Base-by-base conservation (phyloP, 495 filamentous ascomycete genomes). In the Hyaloscypha finlandica region DNA sequence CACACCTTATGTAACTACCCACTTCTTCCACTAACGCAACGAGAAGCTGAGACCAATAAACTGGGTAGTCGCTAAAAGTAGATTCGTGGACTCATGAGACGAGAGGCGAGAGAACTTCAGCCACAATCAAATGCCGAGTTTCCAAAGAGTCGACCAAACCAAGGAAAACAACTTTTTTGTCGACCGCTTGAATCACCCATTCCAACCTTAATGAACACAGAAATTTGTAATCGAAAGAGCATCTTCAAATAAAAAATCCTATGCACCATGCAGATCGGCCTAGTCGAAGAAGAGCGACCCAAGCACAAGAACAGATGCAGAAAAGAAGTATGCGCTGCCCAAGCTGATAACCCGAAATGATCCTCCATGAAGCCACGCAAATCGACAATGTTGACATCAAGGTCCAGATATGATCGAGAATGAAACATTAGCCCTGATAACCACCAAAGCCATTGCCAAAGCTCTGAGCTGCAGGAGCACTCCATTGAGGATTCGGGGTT, bases 401-500 rank as follows among this genome's bases (percentile, higher is more conserved):
- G 25, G 22, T 54, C 31, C 29, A 55, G 19, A 45, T 52, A 59
- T 61, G 8, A 31, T 55, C 51, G 54, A 33, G 5, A 59, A 63
- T 48, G 32, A 33, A 58, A 19, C 42, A 53, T 74, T 83, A 87
- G 60, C 84, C 84, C 73, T 87, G 86, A 72, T 87, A 88, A 48
- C 81, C 85, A 67, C 82, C 81, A 73, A 85, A 87, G 53, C 84
- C 85, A 69, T 84, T 85, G 72, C 83, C 82, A 74, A 85, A 84
- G 74, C 83, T 83, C 71, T 85, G 84, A 51, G 81, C 80, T 54
- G 86, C 81, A 25, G 83, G 81, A 73, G 89, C 88, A 71, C 84
- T 88, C 89, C 91, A 94, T 71, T 90, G 90, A 72, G 88, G 80
- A 72, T 86, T 88, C 66, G 90, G 86, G 65, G 87, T 84, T 70